phyloP scores from a whole-genome alignment of 1,284 basidiomycete genomes.

The Erythrobasidium hasegawianum region DNA sequence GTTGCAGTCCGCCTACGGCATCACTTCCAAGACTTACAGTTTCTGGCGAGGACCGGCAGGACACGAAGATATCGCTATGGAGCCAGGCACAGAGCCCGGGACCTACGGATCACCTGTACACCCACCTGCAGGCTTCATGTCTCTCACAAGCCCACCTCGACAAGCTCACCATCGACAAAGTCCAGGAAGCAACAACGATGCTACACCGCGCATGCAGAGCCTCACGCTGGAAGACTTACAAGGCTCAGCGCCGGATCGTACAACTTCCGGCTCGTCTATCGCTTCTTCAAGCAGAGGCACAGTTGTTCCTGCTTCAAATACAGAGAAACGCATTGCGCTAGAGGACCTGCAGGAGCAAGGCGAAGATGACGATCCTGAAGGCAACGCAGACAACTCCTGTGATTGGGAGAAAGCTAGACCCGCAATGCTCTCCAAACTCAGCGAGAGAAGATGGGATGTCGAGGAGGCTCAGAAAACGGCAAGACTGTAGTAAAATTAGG shows the following conservation, averaged over 20 bases:
- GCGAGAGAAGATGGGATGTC: neutral
- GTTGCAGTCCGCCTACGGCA: slow-evolving; percentile 31
- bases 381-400: slow-evolving; percentile 18
- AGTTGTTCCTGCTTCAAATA: neutral
- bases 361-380: slow-evolving; percentile 20
- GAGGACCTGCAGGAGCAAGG: slow-evolving; percentile 9
- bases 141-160: slow-evolving; percentile 5
- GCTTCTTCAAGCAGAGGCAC: neutral
- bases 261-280: slow-evolving; percentile 2
- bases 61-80: slow-evolving; percentile 29
- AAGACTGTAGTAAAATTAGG: too few species aligned
- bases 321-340: neutral
- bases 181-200: slow-evolving; percentile 19
- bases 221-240: slow-evolving; percentile 30
- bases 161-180: slow-evolving; percentile 10
- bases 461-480: too few species aligned
- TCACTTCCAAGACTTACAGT: slow-evolving; percentile 34
- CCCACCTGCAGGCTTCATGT: slow-evolving; percentile 14
- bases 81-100: slow-evolving; percentile 25
- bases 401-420: slow-evolving; percentile 31
- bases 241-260: slow-evolving; percentile 12
- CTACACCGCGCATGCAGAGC: slow-evolving; percentile 24
- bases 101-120: slow-evolving; percentile 31
- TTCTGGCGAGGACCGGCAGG: slow-evolving; percentile 35
- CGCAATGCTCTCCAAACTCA: neutral